phyloP scores from a whole-genome alignment of 768 basidiomycete species.

The Leucosporidium creatinivorum region DNA sequence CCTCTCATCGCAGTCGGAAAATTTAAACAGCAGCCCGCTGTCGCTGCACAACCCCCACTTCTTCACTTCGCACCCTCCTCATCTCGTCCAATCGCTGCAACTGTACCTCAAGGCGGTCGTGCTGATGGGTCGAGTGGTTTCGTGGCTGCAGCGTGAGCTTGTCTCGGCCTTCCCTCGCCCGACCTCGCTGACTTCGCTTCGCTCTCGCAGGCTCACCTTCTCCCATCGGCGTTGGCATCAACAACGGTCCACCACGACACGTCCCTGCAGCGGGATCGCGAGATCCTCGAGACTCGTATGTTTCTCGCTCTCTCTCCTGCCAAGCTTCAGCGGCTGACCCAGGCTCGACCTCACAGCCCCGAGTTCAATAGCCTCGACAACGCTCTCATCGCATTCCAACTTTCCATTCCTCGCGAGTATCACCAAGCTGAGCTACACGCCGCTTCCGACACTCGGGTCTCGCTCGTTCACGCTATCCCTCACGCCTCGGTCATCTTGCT shows the following conservation, averaged over 20 bases:
- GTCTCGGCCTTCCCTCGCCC: too few species aligned
- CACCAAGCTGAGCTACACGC: background rate
- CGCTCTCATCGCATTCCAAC: background rate
- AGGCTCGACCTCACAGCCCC: background rate
- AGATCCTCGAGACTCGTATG: too few species aligned
- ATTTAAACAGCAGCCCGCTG: background rate
- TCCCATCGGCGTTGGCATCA: background rate
- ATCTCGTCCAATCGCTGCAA: background rate
- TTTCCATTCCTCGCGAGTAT: background rate
- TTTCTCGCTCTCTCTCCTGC: too few species aligned
- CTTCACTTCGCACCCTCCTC: background rate
- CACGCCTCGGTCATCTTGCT: background rate
- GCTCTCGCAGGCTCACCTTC: background rate
- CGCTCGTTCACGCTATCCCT: background rate
- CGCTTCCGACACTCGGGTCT: background rate
- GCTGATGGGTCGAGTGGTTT: background rate
- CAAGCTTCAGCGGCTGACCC: background rate
- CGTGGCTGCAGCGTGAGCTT: background rate
- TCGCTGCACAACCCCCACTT: background rate
- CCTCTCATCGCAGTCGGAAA: background rate
- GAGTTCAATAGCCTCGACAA: background rate
- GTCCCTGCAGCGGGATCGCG: background rate
- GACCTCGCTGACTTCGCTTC: too few species aligned
- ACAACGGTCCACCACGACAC: background rate
- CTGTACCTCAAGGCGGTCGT: conserved; percentile 1